A percentile compares a stretch with the other conserved stretches of the same genome.
Evolutionary conservation across 2,329 filamentous ascomycete genomes (phyloP).

Genomic region (Ophiostoma perfectum): DNA sequence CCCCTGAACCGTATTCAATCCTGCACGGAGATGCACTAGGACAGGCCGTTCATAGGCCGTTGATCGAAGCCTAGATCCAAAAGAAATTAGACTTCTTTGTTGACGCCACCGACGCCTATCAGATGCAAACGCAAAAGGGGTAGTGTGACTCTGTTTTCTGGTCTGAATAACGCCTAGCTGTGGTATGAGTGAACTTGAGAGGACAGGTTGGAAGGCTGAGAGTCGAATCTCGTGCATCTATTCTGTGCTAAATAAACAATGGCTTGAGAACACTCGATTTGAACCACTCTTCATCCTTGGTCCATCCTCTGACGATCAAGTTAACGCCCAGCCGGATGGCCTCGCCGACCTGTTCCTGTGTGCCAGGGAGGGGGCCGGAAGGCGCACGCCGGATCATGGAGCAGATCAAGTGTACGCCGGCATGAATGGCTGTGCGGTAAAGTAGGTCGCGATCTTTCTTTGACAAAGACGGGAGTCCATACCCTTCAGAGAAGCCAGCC

Average conservation of each 20-base stretch:
- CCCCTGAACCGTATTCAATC: not conserved
- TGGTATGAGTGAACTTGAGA: not conserved
- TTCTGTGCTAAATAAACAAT: too few species aligned
- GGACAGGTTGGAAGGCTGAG: not conserved
- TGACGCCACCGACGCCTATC: not conserved
- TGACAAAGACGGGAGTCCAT: not conserved
- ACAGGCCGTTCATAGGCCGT: too few species aligned
- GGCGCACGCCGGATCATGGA: not conserved
- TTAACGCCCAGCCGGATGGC: not conserved
- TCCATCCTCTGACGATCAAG: not conserved
- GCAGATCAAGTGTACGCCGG: not conserved
- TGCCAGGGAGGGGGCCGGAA: not conserved
- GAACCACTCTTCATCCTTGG: not conserved
- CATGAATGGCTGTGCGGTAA: not conserved
- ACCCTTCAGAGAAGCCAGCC: not conserved
- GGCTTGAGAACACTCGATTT: not conserved
- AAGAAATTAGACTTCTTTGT: not conserved
- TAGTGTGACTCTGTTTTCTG: not conserved
- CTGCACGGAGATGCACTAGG: not conserved
- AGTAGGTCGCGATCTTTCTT: not conserved
- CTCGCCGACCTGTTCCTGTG: not conserved
- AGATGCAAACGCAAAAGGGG: not conserved
- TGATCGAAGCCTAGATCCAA: too few species aligned
- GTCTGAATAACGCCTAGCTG: not conserved
- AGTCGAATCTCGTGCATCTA: not conserved